Conservation (phyloP, 106 monocot species). For the Platanthera zijinensis region DNA sequence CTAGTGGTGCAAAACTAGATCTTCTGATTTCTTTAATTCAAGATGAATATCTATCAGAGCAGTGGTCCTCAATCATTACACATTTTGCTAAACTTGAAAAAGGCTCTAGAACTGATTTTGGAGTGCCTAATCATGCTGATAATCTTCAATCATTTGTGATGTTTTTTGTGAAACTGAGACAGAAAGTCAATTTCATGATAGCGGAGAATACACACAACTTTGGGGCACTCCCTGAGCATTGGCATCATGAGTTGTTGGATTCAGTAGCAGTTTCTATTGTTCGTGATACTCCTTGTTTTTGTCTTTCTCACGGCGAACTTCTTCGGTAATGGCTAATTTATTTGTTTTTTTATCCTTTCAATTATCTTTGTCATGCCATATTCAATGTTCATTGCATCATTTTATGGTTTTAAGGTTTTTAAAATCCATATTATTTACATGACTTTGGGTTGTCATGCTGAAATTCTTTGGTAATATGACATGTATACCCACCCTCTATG, state of each 20-base stretch:
- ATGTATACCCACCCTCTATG: too few species aligned
- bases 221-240: constrained; percentile 32
- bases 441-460: too few species aligned
- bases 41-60: constrained; percentile 55
- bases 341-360: background rate
- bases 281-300: constrained; percentile 18
- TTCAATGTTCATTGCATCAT: background rate
- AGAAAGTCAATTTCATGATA: constrained; percentile 26
- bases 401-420: background rate
- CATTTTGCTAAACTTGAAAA: constrained; percentile 19
- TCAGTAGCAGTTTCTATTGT: constrained; percentile 39
- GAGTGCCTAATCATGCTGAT: constrained; percentile 12
- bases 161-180: constrained; percentile 64
- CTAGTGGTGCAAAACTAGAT: constrained; percentile 64
- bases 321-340: constrained; percentile 40
- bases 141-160: constrained; percentile 36
- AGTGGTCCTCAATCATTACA: constrained; percentile 62
- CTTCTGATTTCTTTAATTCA: constrained; percentile 59
- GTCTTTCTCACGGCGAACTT: constrained; percentile 27
- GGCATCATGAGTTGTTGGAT: constrained; percentile 61
- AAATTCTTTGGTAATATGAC: too few species aligned
- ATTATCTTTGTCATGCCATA: background rate
- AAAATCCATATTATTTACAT: too few species aligned
- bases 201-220: constrained; percentile 6
- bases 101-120: constrained; percentile 15